phyloP scores from a whole-genome alignment of 2,329 filamentous ascomycete genomes.

The Cordyceps pruinosa region DNA sequence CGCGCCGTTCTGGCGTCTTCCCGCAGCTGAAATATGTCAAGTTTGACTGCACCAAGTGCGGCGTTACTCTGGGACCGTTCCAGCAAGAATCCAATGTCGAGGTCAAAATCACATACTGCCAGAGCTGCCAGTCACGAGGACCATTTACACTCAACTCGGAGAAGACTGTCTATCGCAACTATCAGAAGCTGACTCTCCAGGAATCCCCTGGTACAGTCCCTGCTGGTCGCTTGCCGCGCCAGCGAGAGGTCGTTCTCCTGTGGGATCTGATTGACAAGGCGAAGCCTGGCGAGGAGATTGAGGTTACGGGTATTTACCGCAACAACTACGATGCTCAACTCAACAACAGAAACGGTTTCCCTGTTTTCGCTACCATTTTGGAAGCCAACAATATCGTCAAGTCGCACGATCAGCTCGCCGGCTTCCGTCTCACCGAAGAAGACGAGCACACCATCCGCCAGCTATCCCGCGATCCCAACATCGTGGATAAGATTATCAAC shows the following conservation, averaged over 20 bases:
- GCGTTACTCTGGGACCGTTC: constrained; percentile 86
- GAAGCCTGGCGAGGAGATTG: constrained; percentile 96
- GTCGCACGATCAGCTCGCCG: constrained; percentile 92
- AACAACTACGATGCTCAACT: constrained; percentile 98
- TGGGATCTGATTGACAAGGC: constrained; percentile 96
- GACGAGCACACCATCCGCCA: constrained; percentile 87
- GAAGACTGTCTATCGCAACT: constrained; percentile 97
- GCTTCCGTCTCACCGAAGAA: constrained; percentile 89
- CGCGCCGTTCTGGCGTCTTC: constrained; percentile 88
- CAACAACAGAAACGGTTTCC: constrained; percentile 98
- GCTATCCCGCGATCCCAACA: constrained; percentile 81
- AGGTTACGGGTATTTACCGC: constrained; percentile 92
- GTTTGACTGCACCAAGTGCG: constrained; percentile 93
- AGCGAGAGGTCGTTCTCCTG: constrained; percentile 88
- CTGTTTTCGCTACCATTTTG: constrained; percentile 93
- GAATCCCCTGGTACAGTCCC: constrained; percentile 96
- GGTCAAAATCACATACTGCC: constrained; percentile 93
- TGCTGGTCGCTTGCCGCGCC: constrained; percentile 85
- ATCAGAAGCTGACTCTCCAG: constrained; percentile 94
- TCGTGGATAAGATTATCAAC: constrained; percentile 85
- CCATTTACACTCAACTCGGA: constrained; percentile 95
- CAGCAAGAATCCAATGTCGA: constrained; percentile 96
- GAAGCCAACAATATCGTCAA: constrained; percentile 98
- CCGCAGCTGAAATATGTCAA: constrained; percentile 98
- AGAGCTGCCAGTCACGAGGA: constrained; percentile 90